These are phyloP conservation scores for Xanthoceras sorbifolium DNA, from an alignment of 345 rosid genomes.

Conservation along the genomic window DNA sequence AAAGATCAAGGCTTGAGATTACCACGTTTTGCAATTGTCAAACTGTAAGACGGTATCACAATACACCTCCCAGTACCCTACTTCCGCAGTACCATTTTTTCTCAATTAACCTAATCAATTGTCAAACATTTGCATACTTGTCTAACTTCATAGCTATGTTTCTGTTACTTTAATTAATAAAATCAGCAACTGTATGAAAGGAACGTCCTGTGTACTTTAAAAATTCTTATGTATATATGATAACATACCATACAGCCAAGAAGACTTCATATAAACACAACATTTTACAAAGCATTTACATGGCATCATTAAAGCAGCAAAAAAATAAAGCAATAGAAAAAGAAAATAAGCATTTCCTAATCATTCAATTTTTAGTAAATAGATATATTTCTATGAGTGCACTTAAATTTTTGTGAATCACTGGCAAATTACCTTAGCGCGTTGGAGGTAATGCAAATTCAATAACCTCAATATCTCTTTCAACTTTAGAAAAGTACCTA, in stretches of 20 bases:
- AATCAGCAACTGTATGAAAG: neutral
- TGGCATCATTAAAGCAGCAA: neutral
- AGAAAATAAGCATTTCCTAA: neutral
- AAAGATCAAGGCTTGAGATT: neutral
- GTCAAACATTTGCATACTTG: neutral
- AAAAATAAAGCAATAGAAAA: neutral
- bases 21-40: neutral
- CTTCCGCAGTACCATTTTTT: neutral
- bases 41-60: neutral
- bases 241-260: neutral
- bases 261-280: neutral
- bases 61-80: neutral
- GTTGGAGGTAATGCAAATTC: slow-evolving; percentile 20
- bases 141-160: neutral
- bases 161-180: neutral
- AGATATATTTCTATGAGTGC: neutral
- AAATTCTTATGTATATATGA: neutral
- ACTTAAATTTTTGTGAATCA: neutral
- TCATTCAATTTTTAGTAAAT: neutral
- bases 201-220: neutral
- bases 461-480: slow-evolving; percentile 16
- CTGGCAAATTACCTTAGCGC: slow-evolving; percentile 15
- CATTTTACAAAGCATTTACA: neutral
- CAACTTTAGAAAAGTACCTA: slow-evolving; percentile 8
- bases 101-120: neutral